phyloP scores from a whole-genome alignment of 495 filamentous ascomycete species.

The Peziza echinospora region DNA sequence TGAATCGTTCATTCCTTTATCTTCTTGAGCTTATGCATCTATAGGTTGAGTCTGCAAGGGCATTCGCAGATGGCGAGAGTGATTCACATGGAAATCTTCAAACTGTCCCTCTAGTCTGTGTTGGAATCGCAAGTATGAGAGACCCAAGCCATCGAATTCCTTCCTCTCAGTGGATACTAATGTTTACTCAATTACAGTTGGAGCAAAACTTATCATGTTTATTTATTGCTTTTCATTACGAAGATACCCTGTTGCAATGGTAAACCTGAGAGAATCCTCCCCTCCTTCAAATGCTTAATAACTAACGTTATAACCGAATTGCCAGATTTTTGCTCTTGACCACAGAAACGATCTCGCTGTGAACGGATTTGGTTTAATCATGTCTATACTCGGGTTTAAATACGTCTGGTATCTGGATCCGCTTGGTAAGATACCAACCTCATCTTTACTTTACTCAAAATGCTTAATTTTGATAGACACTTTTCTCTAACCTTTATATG shows the following conservation, averaged over 20 bases:
- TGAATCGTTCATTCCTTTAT: no score
- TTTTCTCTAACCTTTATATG: no score
- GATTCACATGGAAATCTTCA: conserved; percentile 19
- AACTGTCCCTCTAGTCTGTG: neutral
- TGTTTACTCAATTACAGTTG: conserved; percentile 81
- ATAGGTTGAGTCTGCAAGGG: conserved; percentile 56
- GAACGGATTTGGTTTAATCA: conserved; percentile 80
- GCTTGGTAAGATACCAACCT: no score
- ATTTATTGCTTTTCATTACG: conserved; percentile 70
- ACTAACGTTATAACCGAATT: conserved; percentile 70
- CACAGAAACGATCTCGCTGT: conserved; percentile 77
- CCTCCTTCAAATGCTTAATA: no score
- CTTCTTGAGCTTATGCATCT: no score
- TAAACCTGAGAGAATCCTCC: no score
- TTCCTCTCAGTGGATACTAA: no score
- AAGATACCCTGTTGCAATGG: neutral
- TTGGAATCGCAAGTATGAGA: conserved; percentile 18
- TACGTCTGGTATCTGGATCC: conserved; percentile 91
- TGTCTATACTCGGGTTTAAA: conserved; percentile 67
- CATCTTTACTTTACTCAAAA: no score
- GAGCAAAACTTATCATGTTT: conserved; percentile 65
- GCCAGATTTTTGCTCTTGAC: conserved; percentile 82
- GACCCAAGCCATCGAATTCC: no score
- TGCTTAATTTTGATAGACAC: no score
- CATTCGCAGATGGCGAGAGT: conserved; percentile 28